These are phyloP conservation scores for Nakataea oryzae DNA, from an alignment of 2,329 filamentous ascomycete species.

Conservation along the genomic window DNA sequence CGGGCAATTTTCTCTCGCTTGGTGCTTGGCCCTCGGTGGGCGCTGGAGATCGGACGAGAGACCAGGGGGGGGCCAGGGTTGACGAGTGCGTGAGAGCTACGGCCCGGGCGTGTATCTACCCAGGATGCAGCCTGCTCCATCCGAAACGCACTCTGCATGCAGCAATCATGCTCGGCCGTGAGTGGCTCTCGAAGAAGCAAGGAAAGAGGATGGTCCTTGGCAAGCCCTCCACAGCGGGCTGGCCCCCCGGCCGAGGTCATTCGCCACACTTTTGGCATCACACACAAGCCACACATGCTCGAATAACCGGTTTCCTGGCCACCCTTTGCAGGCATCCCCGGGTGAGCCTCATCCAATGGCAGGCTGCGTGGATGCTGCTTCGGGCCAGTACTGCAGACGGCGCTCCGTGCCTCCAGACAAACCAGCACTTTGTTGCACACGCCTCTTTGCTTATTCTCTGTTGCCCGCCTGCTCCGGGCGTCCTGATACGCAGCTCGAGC, in stretches of 20 bases:
- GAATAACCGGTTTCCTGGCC: slow-evolving; percentile 10
- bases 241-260: not conserved
- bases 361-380: not conserved
- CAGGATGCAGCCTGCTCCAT: not conserved
- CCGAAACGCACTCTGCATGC: not conserved
- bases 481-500: not conserved
- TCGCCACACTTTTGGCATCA: not conserved
- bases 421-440: no score
- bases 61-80: not conserved
- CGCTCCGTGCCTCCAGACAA: no score
- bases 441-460: no score
- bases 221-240: not conserved
- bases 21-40: not conserved
- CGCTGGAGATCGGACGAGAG: not conserved
- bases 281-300: not conserved
- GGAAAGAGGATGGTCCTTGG: not conserved
- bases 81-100: not conserved
- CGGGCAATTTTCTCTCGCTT: not conserved
- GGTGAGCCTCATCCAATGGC: not conserved
- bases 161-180: not conserved
- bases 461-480: no score
- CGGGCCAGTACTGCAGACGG: not conserved
- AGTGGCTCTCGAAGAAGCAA: not conserved
- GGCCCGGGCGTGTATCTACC: not conserved
- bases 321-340: not conserved